Evolutionary conservation across 345 rosid genomes (phyloP), one percentile per base, ranked within the genome.

Genomic region (Lepidium africanum): DNA sequence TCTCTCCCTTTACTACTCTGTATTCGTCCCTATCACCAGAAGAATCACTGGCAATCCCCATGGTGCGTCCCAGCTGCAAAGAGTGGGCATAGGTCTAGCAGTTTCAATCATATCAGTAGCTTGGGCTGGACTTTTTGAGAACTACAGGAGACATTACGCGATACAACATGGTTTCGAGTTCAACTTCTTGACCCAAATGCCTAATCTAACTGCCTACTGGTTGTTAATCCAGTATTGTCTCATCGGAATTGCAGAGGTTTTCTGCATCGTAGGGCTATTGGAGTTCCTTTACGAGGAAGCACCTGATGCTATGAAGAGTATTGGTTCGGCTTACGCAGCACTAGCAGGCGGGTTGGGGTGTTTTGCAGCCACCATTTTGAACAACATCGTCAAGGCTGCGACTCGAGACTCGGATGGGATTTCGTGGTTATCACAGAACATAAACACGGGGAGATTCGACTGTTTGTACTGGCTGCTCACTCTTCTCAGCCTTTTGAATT

Each of bases 251-350:
- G 98, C 95, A 9, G 98, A 92, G 80, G 92, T 92, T 37, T 92
- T 92, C 73, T 84, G 87, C 79, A 74, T 87, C 1, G 98, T 89
- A 14, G 96, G 95, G 36, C 76, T 89, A 46, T 37, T 92, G 50
- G 96, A 92, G 70, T 92, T 92, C 41, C 89, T 92, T 3, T 89
- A 92, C 2, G 91, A 92, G 72, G 98, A 92, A 76, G 90, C 98
- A 15, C 98, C 96, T 0, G 96, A 92, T 76, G 96, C 98, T 27
- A 92, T 92, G 98, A 92, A 86, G 81, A 92, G 96, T 55, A 85
- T 89, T 62, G 98, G 98, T n/a, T 89, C 98, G 0, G 89, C 98
- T 41, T 92, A 92, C 59, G 92, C 96, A 16, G 96, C 98, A 1
- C 54, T 87, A 33, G 92, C 98, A 0, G 96, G 96, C 0, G 98